These are phyloP conservation scores for Metarhizium rileyi DNA, from an alignment of 2,329 filamentous ascomycete species.

Conservation along the genomic window DNA sequence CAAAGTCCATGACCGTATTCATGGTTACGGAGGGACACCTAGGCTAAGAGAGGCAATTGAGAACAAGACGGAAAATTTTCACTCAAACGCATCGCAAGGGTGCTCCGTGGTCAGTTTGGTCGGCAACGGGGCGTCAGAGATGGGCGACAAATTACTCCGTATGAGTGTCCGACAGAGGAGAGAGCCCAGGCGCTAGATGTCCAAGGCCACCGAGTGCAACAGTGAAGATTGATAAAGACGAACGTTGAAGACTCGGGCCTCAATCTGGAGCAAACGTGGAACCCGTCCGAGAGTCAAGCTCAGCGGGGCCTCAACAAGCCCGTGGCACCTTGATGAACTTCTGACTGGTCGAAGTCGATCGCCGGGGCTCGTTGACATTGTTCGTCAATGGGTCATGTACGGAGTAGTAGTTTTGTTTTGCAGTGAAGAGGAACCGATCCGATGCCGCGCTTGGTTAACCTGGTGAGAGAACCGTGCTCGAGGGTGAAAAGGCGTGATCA, in stretches of 20 bases:
- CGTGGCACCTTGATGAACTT: neutral
- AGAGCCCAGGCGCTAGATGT: neutral
- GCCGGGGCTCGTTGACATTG: too few relatives aligned
- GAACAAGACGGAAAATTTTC: neutral
- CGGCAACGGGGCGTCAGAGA: neutral
- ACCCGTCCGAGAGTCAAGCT: neutral
- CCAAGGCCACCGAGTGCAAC: neutral
- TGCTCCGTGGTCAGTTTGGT: neutral
- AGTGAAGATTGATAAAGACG: neutral
- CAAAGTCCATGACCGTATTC: too few relatives aligned
- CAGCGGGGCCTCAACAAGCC: neutral
- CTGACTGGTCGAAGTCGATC: neutral
- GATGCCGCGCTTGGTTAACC: too few relatives aligned
- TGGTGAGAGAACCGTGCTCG: neutral
- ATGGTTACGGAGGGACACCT: too few relatives aligned
- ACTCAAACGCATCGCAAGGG: neutral
- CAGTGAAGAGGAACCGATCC: neutral
- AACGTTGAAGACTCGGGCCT: neutral
- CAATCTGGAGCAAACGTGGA: too few relatives aligned
- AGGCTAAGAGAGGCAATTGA: neutral
- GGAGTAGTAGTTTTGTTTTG: too few relatives aligned
- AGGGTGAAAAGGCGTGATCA: neutral
- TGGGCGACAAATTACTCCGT: neutral
- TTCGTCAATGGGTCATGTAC: too few relatives aligned
- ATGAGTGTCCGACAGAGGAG: neutral